Evolutionary conservation across 345 rosid genomes (phyloP).

Genomic region (Durio zibethinus): DNA sequence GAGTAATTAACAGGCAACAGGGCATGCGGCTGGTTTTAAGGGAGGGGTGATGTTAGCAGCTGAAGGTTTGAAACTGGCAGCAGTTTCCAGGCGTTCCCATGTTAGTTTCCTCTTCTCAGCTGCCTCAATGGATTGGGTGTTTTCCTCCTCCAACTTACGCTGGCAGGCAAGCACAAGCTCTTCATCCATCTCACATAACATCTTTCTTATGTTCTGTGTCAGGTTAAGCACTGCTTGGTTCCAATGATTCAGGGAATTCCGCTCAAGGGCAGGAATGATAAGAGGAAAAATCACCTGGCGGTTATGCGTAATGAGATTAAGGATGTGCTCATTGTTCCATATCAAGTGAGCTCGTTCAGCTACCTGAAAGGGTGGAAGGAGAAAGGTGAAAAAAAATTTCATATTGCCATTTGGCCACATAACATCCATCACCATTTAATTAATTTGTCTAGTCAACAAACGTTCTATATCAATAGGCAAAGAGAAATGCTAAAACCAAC

Average conservation of each 20-base stretch:
- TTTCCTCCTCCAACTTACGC: constrained; percentile 54
- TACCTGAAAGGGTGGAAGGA: constrained; percentile 42
- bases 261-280: constrained; percentile 54
- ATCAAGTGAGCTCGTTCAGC: constrained; percentile 79
- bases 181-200: constrained; percentile 69
- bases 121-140: constrained; percentile 24
- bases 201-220: constrained; percentile 52
- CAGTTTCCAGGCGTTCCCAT: constrained; percentile 64
- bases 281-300: constrained; percentile 58
- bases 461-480: neutral
- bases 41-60: constrained; percentile 30
- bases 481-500: neutral
- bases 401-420: neutral
- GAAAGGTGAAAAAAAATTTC: constrained; percentile 2
- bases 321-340: constrained; percentile 68
- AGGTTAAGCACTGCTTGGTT: constrained; percentile 70
- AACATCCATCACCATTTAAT: neutral
- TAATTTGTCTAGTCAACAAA: neutral
- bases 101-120: constrained; percentile 59
- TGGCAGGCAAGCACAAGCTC: constrained; percentile 53
- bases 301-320: constrained; percentile 47
- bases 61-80: constrained; percentile 37
- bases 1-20: constrained; percentile 49
- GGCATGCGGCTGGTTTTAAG: constrained; percentile 32
- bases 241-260: constrained; percentile 64